These are phyloP conservation scores for Decorospora gaudefroyi DNA, from an alignment of 2,329 filamentous ascomycete species.

Conservation along the genomic window DNA sequence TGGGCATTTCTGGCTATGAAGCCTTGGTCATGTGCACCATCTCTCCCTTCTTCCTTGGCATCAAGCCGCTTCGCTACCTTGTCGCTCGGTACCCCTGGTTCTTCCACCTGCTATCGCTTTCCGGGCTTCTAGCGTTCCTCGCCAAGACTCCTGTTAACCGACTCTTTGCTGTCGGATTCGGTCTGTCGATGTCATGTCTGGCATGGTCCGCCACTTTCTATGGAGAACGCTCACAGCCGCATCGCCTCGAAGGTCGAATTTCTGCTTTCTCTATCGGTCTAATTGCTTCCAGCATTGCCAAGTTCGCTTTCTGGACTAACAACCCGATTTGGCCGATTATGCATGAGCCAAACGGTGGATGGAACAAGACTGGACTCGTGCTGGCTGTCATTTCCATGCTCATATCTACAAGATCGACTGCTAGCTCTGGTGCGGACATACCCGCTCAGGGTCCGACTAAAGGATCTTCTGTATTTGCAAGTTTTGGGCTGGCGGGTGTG, in stretches of 20 bases:
- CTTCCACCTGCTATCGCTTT: slow-evolving; percentile 76
- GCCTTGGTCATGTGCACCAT: slow-evolving; percentile 82
- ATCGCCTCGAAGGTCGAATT: slow-evolving; percentile 78
- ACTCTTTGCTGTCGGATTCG: slow-evolving; percentile 79
- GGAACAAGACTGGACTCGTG: slow-evolving; percentile 81
- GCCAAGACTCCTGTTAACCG: slow-evolving; percentile 73
- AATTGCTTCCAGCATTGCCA: slow-evolving; percentile 81
- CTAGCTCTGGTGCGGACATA: slow-evolving; percentile 52
- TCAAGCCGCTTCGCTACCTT: slow-evolving; percentile 68
- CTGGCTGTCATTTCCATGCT: slow-evolving; percentile 76
- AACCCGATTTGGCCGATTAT: slow-evolving; percentile 97
- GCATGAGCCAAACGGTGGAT: slow-evolving; percentile 85
- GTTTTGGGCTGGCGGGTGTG: slow-evolving; percentile 77
- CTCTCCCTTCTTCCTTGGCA: slow-evolving; percentile 77
- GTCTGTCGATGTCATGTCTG: slow-evolving; percentile 77
- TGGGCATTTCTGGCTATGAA: slow-evolving; percentile 98
- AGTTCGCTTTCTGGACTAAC: slow-evolving; percentile 92
- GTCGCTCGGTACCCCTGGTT: slow-evolving; percentile 70
- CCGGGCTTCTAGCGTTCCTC: slow-evolving; percentile 78
- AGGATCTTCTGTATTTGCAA: slow-evolving; percentile 72
- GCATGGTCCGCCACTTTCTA: slow-evolving; percentile 84
- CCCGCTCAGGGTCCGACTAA: slow-evolving; percentile 61
- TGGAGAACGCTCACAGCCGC: slow-evolving; percentile 73
- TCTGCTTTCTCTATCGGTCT: slow-evolving; percentile 81
- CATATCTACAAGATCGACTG: slow-evolving; percentile 71